Percentiles rank a stretch among this genome's conserved stretches.
These are phyloP conservation scores for Colletotrichum sp. DNA, from an alignment of 2,329 filamentous ascomycete species.

Conservation along the genomic window DNA sequence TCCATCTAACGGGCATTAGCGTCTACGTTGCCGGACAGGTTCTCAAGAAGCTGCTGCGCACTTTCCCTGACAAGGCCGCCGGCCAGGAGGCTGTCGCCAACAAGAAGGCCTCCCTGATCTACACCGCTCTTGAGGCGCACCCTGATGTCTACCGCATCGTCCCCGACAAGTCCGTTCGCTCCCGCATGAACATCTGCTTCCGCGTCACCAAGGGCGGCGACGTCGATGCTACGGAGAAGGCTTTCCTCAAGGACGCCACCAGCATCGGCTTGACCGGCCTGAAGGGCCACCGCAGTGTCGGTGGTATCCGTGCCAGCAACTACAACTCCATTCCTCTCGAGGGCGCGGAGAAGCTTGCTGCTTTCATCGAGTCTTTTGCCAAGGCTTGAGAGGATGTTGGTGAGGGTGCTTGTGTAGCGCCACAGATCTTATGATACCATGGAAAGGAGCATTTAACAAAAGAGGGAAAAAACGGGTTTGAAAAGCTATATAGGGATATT, in stretches of 20 bases:
- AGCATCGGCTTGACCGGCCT: constrained; percentile 75
- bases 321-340: constrained; percentile 83
- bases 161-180: constrained; percentile 76
- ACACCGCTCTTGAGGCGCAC: constrained; percentile 76
- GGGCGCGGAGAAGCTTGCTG: constrained; percentile 70
- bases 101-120: constrained; percentile 79
- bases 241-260: constrained; percentile 77
- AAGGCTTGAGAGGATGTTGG: constrained; percentile 28
- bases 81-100: constrained; percentile 78
- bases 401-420: background rate
- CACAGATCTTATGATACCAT: constrained; percentile 8
- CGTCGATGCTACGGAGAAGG: constrained; percentile 74
- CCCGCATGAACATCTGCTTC: constrained; percentile 96
- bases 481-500: background rate
- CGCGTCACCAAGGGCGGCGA: constrained; percentile 65
- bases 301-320: constrained; percentile 85
- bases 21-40: constrained; percentile 92
- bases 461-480: background rate
- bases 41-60: constrained; percentile 73
- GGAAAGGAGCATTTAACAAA: background rate
- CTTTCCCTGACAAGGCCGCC: constrained; percentile 71
- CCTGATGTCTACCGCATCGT: constrained; percentile 78
- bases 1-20: constrained; percentile 41
- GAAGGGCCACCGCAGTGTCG: constrained; percentile 87
- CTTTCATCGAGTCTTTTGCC: constrained; percentile 64